Conservation (phyloP, 306 rosid genomes). For the Quercus ilex region DNA sequence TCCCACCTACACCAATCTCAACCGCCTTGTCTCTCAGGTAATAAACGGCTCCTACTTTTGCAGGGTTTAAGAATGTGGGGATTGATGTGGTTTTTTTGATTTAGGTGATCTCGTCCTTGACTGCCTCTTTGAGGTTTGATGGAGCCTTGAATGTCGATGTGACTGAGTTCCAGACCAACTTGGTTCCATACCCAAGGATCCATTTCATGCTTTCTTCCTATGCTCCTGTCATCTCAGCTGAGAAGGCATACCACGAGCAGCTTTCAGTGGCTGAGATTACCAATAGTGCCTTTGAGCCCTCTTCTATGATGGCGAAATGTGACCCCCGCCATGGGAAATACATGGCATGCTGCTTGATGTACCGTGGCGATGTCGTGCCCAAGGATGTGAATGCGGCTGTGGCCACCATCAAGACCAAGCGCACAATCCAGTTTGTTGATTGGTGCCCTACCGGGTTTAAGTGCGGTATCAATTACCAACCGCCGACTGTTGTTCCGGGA, state of each 20-base stretch:
- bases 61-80: neutral
- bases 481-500: constrained; percentile 83
- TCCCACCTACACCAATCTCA: constrained; percentile 85
- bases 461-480: constrained; percentile 90
- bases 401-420: constrained; percentile 82
- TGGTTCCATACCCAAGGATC: constrained; percentile 90
- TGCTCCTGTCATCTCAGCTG: constrained; percentile 86
- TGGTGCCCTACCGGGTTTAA: constrained; percentile 95
- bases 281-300: constrained; percentile 75
- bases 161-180: constrained; percentile 80
- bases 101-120: constrained; percentile 81
- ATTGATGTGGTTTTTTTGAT: neutral
- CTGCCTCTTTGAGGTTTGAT: constrained; percentile 86
- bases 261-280: constrained; percentile 87
- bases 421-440: constrained; percentile 83
- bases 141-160: constrained; percentile 87
- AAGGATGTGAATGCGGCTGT: constrained; percentile 91
- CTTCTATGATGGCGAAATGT: constrained; percentile 91
- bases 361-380: constrained; percentile 83
- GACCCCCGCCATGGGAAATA: constrained; percentile 89
- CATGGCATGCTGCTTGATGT: constrained; percentile 96
- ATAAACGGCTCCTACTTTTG: neutral
- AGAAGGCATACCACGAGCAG: constrained; percentile 87
- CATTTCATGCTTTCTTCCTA: constrained; percentile 90
- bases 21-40: constrained; percentile 84